phyloP scores from a whole-genome alignment of 2,329 filamentous ascomycete species.

The Trichoderma atrobrunneum region DNA sequence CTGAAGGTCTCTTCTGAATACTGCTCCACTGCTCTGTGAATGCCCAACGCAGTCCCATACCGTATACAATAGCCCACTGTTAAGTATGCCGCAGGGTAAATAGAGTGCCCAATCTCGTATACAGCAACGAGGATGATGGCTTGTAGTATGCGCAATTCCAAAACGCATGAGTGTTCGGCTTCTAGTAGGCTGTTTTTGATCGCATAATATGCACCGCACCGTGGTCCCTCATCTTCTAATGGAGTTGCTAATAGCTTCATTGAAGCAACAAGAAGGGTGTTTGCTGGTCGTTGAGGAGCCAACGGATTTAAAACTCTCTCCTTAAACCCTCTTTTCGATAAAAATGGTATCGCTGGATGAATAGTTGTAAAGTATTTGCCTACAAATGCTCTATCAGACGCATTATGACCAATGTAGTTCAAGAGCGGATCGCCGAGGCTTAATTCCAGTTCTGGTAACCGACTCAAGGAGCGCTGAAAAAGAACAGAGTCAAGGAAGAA shows the following conservation, averaged over 20 bases:
- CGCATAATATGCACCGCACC: neutral
- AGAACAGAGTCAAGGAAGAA: conserved; percentile 4
- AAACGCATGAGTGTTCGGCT: neutral
- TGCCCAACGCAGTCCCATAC: neutral
- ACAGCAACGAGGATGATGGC: neutral
- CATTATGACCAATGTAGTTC: neutral
- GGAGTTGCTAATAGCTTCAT: neutral
- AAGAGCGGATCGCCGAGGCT: neutral
- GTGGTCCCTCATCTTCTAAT: neutral
- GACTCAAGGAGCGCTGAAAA: neutral
- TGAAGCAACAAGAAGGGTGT: neutral
- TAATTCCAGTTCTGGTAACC: neutral
- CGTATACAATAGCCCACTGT: conserved; percentile 1
- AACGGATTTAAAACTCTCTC: neutral
- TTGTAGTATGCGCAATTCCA: neutral
- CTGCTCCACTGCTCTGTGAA: neutral
- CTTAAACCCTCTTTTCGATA: neutral
- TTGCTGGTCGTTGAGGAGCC: neutral
- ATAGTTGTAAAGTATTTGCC: neutral
- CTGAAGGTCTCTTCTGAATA: conserved; percentile 4
- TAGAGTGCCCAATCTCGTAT: neutral
- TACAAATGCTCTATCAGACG: neutral
- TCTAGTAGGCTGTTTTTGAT: neutral
- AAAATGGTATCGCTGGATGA: neutral
- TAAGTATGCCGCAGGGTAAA: neutral